Percentiles rank a stretch among this genome's conserved stretches.
phyloP scores from a whole-genome alignment of 768 basidiomycete species.

The Russula sp. region DNA sequence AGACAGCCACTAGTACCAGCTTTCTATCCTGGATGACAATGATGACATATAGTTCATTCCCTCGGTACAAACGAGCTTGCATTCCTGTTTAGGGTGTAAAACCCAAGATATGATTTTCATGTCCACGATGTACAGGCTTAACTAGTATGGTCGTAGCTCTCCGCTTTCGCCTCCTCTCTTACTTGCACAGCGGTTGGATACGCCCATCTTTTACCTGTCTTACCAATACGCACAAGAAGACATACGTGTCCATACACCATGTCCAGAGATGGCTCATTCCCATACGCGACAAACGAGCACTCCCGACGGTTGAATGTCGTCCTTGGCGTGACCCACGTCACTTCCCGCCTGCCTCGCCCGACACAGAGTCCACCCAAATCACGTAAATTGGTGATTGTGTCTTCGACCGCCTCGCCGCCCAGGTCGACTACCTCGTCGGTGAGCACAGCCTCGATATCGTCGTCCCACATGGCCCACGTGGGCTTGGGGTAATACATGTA shows the following conservation, averaged over 20 bases:
- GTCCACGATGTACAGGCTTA: too few species aligned
- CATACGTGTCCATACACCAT: conserved; percentile 3
- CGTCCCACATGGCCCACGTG: background rate
- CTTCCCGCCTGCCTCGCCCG: background rate
- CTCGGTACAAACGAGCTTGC: too few species aligned
- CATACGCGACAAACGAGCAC: background rate
- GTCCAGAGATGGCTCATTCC: background rate
- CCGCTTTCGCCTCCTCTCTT: too few species aligned
- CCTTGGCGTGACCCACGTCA: conserved; percentile 2
- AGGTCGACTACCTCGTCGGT: too few species aligned
- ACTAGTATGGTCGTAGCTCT: too few species aligned
- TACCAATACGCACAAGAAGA: conserved; percentile 5
- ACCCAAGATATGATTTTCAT: too few species aligned
- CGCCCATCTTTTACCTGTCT: background rate
- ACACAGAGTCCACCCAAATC: background rate
- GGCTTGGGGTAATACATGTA: background rate
- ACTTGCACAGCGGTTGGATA: too few species aligned
- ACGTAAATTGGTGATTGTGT: background rate
- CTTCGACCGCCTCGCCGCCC: background rate
- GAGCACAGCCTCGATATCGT: background rate
- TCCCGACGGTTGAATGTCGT: background rate
- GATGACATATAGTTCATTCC: too few species aligned
- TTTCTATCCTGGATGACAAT: too few species aligned
- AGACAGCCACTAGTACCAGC: too few species aligned
- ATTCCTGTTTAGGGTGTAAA: too few species aligned